Evolutionary conservation across 208 protist species (phyloP).

Genomic region (Kentomonas sorsogonicus): DNA sequence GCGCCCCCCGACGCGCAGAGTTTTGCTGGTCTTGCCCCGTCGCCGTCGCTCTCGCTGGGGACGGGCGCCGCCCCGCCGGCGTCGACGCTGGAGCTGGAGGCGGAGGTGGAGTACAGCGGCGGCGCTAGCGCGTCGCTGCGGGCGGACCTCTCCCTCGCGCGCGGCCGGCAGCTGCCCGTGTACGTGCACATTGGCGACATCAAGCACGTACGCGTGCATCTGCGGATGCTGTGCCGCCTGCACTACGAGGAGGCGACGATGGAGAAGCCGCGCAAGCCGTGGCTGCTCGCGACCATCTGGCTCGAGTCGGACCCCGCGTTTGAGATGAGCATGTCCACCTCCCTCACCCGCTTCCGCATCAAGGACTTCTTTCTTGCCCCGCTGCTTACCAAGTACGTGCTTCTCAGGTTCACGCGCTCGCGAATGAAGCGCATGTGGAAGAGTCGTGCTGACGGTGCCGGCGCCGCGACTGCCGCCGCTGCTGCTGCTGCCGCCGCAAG

Average conservation of each 20-base stretch:
- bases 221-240: constrained; percentile 48
- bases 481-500: too few relatives aligned
- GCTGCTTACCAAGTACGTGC: constrained; percentile 49
- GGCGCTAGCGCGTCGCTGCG: constrained; percentile 52
- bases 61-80: background rate
- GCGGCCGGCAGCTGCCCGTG: constrained; percentile 66
- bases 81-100: constrained; percentile 54
- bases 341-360: constrained; percentile 53
- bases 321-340: constrained; percentile 59
- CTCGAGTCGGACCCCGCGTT: constrained; percentile 81
- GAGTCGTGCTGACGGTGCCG: background rate
- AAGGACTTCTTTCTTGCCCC: constrained; percentile 68
- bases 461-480: too few relatives aligned
- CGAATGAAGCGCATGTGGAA: constrained; percentile 22
- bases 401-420: constrained; percentile 53
- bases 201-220: constrained; percentile 17
- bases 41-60: background rate
- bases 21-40: too few relatives aligned
- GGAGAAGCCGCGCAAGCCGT: constrained; percentile 54
- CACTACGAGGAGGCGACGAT: constrained; percentile 62
- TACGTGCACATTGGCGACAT: constrained; percentile 60
- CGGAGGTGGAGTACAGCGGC: constrained; percentile 77
- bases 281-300: constrained; percentile 62
- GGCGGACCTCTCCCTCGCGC: constrained; percentile 63
- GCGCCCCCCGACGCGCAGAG: background rate